Evolutionary conservation across 1,139 yeast species (phyloP).

Genomic region (Blastobotrys capitulatus): DNA sequence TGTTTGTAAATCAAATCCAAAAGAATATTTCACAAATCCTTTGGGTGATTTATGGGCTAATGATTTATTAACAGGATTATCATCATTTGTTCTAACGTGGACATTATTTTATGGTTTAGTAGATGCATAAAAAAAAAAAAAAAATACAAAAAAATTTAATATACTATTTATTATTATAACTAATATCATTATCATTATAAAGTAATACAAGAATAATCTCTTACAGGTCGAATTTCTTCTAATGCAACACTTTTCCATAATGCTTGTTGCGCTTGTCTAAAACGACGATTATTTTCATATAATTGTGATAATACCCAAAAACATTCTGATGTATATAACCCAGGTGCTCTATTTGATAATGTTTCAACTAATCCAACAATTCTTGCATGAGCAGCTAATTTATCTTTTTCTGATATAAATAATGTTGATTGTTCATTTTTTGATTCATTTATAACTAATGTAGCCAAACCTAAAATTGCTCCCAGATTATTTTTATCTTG

Average conservation of each 20-base stretch:
- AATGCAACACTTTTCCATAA: conserved; percentile 64
- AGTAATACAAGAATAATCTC: conserved; percentile 35
- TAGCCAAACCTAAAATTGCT: conserved; percentile 64
- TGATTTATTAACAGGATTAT: conserved; percentile 52
- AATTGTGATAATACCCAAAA: conserved; percentile 68
- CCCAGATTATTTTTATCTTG: conserved; percentile 45
- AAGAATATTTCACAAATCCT: conserved; percentile 48
- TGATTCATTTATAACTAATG: conserved; percentile 41
- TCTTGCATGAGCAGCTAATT: conserved; percentile 60
- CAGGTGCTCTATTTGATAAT: conserved; percentile 47
- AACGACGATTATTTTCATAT: conserved; percentile 59
- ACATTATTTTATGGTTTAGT: conserved; percentile 68
- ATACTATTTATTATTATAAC: not conserved
- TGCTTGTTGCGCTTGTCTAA: conserved; percentile 45
- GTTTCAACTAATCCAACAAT: conserved; percentile 57
- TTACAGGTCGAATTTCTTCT: conserved; percentile 62
- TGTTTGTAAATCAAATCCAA: conserved; percentile 42
- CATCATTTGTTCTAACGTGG: conserved; percentile 82
- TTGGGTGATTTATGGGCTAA: conserved; percentile 51
- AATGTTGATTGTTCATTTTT: conserved; percentile 18
- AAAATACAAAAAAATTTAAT: not conserved
- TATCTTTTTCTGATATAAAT: conserved; percentile 46
- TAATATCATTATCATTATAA: not conserved
- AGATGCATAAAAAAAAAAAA: conserved; percentile 28
- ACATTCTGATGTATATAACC: conserved; percentile 57